Evolutionary conservation across 108 stramenopile species (phyloP).

Genomic region (Ochromonas danica): DNA sequence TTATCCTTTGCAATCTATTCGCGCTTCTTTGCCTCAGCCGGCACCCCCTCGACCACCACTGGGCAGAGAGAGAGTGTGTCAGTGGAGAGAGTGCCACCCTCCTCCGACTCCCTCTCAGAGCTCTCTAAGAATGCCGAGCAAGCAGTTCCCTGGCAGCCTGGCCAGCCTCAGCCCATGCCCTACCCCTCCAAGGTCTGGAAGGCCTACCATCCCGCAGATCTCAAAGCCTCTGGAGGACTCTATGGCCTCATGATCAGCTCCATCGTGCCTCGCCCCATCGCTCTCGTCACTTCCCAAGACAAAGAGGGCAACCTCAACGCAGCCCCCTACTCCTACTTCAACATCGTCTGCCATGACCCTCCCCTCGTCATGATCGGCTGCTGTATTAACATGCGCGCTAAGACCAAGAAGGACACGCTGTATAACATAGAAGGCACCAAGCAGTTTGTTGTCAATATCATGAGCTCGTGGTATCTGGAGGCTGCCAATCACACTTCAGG

Average conservation of each 20-base stretch:
- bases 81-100: no score
- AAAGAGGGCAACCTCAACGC: background rate
- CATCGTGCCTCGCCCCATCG: conserved; percentile 41
- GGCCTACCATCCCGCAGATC: background rate
- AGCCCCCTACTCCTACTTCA: conserved; percentile 18
- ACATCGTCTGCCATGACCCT: background rate
- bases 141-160: background rate
- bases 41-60: no score
- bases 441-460: conserved; percentile 47
- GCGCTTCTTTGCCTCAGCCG: no score
- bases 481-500: conserved; percentile 48
- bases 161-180: background rate
- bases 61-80: no score
- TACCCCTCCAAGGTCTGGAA: background rate
- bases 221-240: background rate
- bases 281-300: conserved; percentile 24
- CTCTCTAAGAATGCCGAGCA: no score
- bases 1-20: background rate
- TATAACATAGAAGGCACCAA: conserved; percentile 10
- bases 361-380: conserved; percentile 4
- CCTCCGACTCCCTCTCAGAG: no score
- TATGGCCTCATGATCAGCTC: conserved; percentile 11
- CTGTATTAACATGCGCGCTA: background rate
- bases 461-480: conserved; percentile 50
- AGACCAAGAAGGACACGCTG: conserved; percentile 10